Percentiles rank a stretch among this genome's conserved stretches.
These are phyloP conservation scores for Aspergillus japonicus DNA, from an alignment of 2,329 filamentous ascomycete genomes.

Conservation along the genomic window DNA sequence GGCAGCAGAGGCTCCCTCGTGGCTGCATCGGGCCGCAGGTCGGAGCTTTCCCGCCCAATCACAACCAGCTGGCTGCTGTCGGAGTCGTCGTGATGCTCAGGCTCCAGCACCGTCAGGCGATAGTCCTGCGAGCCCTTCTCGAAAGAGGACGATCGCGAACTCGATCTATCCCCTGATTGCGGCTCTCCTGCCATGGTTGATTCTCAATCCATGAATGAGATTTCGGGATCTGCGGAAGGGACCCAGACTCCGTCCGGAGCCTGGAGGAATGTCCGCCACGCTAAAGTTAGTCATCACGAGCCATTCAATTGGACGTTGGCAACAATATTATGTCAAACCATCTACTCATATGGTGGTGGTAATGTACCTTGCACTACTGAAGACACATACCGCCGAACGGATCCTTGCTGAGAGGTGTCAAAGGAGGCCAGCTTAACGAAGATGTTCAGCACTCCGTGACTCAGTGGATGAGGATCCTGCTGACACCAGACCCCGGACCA, in stretches of 20 bases:
- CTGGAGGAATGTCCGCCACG: not conserved
- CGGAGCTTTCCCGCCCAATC: conserved; percentile 19
- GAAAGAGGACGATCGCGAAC: conserved; percentile 14
- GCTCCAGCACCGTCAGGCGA: conserved; percentile 8
- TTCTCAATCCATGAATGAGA: conserved; percentile 1
- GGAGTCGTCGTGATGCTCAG: conserved; percentile 7
- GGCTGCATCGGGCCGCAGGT: conserved; percentile 13
- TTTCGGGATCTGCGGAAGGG: not conserved
- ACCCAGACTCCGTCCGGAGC: no score
- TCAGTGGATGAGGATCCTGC: no score
- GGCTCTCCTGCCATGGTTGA: conserved; percentile 10
- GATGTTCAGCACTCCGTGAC: no score
- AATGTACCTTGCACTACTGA: no score
- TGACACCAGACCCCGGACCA: no score
- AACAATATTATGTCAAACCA: no score
- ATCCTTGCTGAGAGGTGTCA: no score
- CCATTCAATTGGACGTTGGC: not conserved
- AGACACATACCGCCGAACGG: no score
- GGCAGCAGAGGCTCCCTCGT: conserved; percentile 24
- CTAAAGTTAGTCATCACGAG: conserved; percentile 14
- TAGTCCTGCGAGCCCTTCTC: conserved; percentile 15
- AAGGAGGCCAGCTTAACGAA: no score
- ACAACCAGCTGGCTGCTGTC: conserved; percentile 14
- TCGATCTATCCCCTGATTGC: conserved; percentile 5
- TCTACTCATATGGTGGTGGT: no score